Conservation (phyloP, 2,329 filamentous ascomycete species). For the Xylariaceae sp. region DNA sequence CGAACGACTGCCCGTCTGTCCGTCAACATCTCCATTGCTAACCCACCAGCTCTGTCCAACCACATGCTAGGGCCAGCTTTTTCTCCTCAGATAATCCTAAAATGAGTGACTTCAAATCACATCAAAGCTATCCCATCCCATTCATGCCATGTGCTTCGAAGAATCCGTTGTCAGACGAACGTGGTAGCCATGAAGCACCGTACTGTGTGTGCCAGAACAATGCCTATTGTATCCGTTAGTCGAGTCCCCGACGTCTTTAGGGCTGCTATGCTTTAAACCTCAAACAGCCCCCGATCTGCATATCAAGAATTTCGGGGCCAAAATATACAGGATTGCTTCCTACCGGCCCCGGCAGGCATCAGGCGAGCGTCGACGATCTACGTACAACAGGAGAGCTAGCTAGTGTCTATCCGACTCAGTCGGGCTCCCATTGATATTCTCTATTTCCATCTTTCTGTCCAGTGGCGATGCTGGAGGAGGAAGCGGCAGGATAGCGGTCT, state of each 20-base stretch:
- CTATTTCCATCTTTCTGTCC: slow-evolving; percentile 22
- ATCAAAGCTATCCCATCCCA: slow-evolving; percentile 6
- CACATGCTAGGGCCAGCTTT: slow-evolving; percentile 30
- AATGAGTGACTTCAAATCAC: slow-evolving; percentile 20
- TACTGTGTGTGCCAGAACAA: background rate
- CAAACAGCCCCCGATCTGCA: slow-evolving; percentile 32
- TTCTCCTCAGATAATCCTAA: slow-evolving; percentile 23
- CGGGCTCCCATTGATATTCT: slow-evolving; percentile 6
- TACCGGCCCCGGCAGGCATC: slow-evolving; percentile 6
- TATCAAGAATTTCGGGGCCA: slow-evolving; percentile 16
- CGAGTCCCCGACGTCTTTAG: slow-evolving; percentile 25
- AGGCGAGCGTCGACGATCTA: slow-evolving; percentile 11
- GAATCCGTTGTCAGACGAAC: slow-evolving; percentile 19
- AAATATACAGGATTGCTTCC: slow-evolving; percentile 9
- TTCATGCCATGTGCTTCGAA: slow-evolving; percentile 14
- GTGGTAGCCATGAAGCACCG: slow-evolving; percentile 11
- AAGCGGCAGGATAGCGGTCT: slow-evolving; percentile 2
- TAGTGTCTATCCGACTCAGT: slow-evolving; percentile 4
- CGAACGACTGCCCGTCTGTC: slow-evolving; percentile 37
- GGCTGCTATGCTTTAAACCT: slow-evolving; percentile 25
- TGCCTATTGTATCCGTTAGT: slow-evolving; percentile 4
- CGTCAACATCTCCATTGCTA: slow-evolving; percentile 31
- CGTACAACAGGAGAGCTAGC: background rate
- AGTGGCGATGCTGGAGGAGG: slow-evolving; percentile 34
- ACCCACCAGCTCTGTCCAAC: slow-evolving; percentile 35